Percentiles rank a stretch among this genome's conserved stretches.
Evolutionary conservation across 441 rosid species (phyloP).

Genomic region (Populus tomentosa): DNA sequence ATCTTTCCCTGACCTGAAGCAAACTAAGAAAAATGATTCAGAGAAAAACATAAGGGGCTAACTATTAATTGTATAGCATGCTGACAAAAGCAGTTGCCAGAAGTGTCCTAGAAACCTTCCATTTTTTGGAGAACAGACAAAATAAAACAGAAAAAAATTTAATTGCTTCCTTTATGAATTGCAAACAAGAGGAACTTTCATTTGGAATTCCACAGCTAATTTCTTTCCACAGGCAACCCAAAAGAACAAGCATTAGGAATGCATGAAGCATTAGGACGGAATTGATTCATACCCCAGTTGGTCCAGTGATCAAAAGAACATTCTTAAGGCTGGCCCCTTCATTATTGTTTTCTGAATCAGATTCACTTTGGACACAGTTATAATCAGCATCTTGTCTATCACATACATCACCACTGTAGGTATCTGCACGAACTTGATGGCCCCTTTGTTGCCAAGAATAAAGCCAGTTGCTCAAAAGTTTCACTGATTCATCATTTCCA

Average conservation of each 20-base stretch:
- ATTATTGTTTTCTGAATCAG: conserved; percentile 55
- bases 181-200: background rate
- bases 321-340: conserved; percentile 51
- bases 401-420: conserved; percentile 28
- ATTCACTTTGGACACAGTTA: conserved; percentile 38
- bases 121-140: background rate
- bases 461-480: conserved; percentile 75
- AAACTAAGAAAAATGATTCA: background rate
- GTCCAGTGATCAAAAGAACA: conserved; percentile 79
- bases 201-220: background rate
- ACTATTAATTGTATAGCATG: background rate
- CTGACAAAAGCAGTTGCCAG: background rate
- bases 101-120: background rate
- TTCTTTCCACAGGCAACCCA: background rate
- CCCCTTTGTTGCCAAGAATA: conserved; percentile 57
- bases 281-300: conserved; percentile 65
- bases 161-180: background rate
- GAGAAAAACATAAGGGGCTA: background rate
- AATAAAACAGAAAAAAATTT: too few species aligned
- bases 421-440: conserved; percentile 34
- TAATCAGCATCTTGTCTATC: conserved; percentile 41
- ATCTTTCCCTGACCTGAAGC: background rate
- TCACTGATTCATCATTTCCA: conserved; percentile 79
- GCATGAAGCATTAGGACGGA: background rate
- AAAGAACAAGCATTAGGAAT: background rate